Base-by-base conservation (phyloP, 805 yeast genomes). In the Zygosaccharomyces pseudorouxii region DNA sequence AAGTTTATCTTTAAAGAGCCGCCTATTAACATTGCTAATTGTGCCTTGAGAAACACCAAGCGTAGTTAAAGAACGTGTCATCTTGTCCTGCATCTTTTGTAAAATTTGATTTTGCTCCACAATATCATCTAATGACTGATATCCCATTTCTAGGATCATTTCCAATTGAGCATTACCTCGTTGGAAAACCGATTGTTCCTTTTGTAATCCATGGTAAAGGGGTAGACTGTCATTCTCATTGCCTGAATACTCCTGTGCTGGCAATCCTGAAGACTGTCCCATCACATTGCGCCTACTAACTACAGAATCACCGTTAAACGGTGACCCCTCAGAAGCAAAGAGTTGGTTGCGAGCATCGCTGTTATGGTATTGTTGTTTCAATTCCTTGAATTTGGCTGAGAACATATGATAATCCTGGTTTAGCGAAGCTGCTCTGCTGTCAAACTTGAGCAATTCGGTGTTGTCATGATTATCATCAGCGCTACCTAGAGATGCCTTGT, bases 11-110 rank as follows among this genome's bases (percentile, higher is more conserved):
- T 88, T 84, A 56, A 78, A 79, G 9, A 95, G 92, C 47, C 96
- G 77, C 56, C 81, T 78, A 67, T 89, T 93, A 28, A 92, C 84
- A 46, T 77, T 74, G 48, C 85, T 73, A 41, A 93, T 89, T 1
- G 98, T 92, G 12, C 84, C 84, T 53, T 81, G 82, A 29, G 96
- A 86, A 1, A 93, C 85, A 5, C 97, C 97, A 50, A 93, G 74
- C 1, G 96, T 89, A 42, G 79, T 74, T 53, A 93, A 79, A 22
- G 86, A 78, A 45, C 80, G 76, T 40, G 82, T 79, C 71, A 93
- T 74, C 54, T 75, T 79, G 38, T 57, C 57, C 54, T 84, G 88
- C 27, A 92, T 74, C 50, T 73, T 72, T 48, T 76, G 71, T 48
- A 92, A 73, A 25, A 83, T 75, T 58, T 83, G 84, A 65, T 88